Evolutionary conservation across 1,139 yeast species (phyloP), one percentile per base, ranked within the genome.

Genomic region (Pichia sorboxylosa): DNA sequence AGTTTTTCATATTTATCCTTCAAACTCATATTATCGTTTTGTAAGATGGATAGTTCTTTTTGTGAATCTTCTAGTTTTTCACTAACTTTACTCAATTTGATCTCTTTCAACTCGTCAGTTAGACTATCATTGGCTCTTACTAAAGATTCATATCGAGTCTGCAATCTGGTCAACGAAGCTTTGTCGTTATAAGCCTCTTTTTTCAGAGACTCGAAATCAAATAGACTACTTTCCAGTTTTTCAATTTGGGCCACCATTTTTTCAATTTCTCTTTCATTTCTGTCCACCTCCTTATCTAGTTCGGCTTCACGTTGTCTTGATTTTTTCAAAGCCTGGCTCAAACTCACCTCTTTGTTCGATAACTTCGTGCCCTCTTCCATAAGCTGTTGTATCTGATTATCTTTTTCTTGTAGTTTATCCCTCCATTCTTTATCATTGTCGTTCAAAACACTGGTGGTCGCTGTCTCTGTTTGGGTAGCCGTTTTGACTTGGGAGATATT

Each of bases 331-430:
- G 76, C 63, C 25, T 74, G 83, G 47, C 71, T 75, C 34, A 77
- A 64, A 44, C 71, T 72, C 24, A 84, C 62, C 48, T 90, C 96
- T 40, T 73, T 79, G 38, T 69, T 68, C 0, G 94, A 78, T 26
- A 87, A 58, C 19, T 69, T 71, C 41, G 81, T 79, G 4, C 96
- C 96, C 54, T 87, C 97, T 37, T 69, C 73, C 48, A 80, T 54
- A 24, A 87, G 60, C 40, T 65, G 58, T 17, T 71, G 77, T 39
- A 80, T 64, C 24, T 63, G 61, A 17, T 61, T 63, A 29, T 80
- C 85, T 42, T 69, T 69, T 27, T 66, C 70, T 4, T 63, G 57
- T 6, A 61, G 40, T 35, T 55, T 63, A 31, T 46, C 51, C 30
- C 31, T 25, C n/a, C n/a, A n/a, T n/a, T n/a, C n/a, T n/a, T n/a